Base-by-base conservation (phyloP, 129 eudicot genomes). In the Chrysanthemum seticuspe region DNA sequence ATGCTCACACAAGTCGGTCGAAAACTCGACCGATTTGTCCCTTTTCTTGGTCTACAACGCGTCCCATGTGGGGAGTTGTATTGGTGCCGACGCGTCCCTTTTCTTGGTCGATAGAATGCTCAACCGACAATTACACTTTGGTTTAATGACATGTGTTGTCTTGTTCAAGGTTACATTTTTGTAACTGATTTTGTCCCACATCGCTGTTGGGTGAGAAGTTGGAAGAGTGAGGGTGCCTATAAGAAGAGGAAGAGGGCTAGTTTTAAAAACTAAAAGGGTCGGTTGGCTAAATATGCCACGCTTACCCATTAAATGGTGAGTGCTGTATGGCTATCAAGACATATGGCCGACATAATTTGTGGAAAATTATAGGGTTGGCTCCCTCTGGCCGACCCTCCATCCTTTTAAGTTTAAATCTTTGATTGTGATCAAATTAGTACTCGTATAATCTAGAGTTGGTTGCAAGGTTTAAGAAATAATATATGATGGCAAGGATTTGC, bases 241-340 rank as follows among this genome's bases (percentile, higher is more conserved):
- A 74, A 75, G 23, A 9, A 2, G 2, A 10, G 60, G 62, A 9
- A 58, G 15, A 0, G 19, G 11, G 57, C 0, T 0, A 0, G 0
- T 0, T 4, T 60, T 1, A 0, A 76, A 78, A 14, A 2, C 65
- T 80, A 88, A 88, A 88, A 91, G 92, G 96, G 96, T 88, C 90
- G 82, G 96, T 82, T 91, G 97, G 96, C 97, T 91, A 91, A 91
- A 88, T 91, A 84, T 91, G 97, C 92, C 96, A 78, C 82, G 83
- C 81, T 76, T 65, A 74, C 87, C 82, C 84, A 19, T 74, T 5
- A 67, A 31, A 0, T 19, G 90, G 97, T 78, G 88, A 67, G 88
- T 83, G 97, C 92, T 80, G 97, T 86, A 91, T 88, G 96, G 96
- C 83, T 80, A 91, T 91, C 97, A 84, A 91, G 97, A 91, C 92